These are phyloP conservation scores for Tritrichomonas foetus DNA, from an alignment of 208 protist genomes.

Conservation along the genomic window DNA sequence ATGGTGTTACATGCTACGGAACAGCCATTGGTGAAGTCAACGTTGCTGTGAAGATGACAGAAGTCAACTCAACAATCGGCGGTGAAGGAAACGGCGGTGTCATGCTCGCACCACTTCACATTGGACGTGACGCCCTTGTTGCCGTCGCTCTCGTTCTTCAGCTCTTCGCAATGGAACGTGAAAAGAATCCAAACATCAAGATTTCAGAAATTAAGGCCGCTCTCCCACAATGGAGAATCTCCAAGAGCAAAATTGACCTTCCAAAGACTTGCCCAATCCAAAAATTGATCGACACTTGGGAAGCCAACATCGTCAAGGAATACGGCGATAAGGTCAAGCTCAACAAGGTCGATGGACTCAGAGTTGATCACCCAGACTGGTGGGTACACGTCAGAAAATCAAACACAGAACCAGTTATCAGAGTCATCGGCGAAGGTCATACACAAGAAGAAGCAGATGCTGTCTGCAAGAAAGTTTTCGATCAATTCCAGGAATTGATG, in stretches of 20 bases:
- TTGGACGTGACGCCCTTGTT: slow-evolving; percentile 2
- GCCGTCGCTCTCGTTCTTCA: background rate
- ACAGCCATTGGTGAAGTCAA: slow-evolving; percentile 32
- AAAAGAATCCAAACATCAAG: background rate
- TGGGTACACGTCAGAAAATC: slow-evolving; percentile 29
- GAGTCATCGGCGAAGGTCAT: slow-evolving; percentile 30
- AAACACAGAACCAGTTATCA: slow-evolving; percentile 23
- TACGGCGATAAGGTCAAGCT: background rate
- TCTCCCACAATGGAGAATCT: slow-evolving; percentile 33
- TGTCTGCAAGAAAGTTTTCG: background rate
- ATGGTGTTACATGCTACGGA: background rate
- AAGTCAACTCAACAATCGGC: background rate
- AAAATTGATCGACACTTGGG: background rate
- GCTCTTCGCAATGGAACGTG: background rate
- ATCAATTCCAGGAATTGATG: slow-evolving; percentile 17
- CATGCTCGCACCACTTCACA: background rate
- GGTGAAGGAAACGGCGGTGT: slow-evolving; percentile 34
- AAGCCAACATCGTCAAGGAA: background rate
- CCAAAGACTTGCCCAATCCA: background rate
- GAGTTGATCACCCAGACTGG: background rate
- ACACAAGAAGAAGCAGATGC: slow-evolving; percentile 18
- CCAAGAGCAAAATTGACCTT: background rate
- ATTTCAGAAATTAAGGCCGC: background rate
- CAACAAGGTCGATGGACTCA: background rate
- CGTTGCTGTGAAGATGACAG: background rate